Conservation (phyloP, 2,329 filamentous ascomycete species). For the Diaporthe sp. region DNA sequence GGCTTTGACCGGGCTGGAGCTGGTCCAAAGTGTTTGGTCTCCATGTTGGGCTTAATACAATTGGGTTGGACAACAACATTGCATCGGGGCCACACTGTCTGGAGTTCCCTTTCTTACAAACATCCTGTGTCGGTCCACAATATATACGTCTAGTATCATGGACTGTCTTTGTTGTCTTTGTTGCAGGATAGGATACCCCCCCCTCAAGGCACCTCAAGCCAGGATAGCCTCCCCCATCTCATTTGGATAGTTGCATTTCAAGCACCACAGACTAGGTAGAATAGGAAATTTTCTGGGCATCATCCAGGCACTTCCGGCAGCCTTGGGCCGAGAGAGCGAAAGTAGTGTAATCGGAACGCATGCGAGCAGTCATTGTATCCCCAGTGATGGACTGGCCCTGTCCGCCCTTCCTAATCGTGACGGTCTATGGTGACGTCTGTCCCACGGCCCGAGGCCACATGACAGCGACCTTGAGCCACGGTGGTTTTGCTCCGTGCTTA, state of each 20-base stretch:
- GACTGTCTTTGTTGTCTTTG: slow-evolving; percentile 30
- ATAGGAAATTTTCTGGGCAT: slow-evolving; percentile 8
- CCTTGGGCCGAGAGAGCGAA: not conserved
- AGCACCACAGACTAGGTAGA: slow-evolving; percentile 34
- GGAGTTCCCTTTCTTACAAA: slow-evolving; percentile 7
- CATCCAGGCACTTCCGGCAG: not conserved
- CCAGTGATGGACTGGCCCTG: slow-evolving; percentile 1
- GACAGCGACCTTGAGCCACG: not conserved
- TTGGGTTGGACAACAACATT: slow-evolving; percentile 26
- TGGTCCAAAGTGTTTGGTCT: slow-evolving; percentile 31
- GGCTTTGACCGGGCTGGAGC: slow-evolving; percentile 29
- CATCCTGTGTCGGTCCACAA: slow-evolving; percentile 25
- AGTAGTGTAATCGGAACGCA: slow-evolving; percentile 18
- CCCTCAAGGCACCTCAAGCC: slow-evolving; percentile 26
- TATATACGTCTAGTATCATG: slow-evolving; percentile 27
- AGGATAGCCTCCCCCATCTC: slow-evolving; percentile 12
- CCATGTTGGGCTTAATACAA: slow-evolving; percentile 28
- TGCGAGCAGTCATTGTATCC: slow-evolving; percentile 12
- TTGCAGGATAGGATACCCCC: slow-evolving; percentile 38
- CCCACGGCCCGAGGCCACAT: slow-evolving; percentile 25
- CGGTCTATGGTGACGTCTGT: slow-evolving; percentile 24
- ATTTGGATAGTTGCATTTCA: slow-evolving; percentile 33
- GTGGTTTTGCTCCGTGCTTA: slow-evolving; percentile 25
- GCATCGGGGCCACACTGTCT: not conserved
- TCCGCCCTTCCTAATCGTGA: not conserved